phyloP scores from a whole-genome alignment of 495 filamentous ascomycete species.

The Penicillium egyptiacum region DNA sequence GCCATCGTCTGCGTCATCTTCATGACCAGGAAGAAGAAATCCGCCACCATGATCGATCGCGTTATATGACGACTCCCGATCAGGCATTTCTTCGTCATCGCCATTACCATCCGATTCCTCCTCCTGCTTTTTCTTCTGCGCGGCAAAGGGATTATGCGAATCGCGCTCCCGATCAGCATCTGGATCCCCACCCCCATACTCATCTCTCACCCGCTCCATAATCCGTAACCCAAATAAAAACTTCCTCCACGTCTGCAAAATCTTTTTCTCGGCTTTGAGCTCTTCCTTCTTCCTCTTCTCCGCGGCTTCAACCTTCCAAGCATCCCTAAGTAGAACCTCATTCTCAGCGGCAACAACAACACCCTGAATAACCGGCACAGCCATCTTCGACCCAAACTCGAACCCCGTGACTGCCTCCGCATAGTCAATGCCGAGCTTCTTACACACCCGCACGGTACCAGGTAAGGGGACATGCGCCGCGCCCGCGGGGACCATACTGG shows the following conservation, averaged over 20 bases:
- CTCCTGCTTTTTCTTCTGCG: slow-evolving; percentile 14
- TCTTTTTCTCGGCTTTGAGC: slow-evolving; percentile 73
- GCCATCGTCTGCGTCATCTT: slow-evolving; percentile 30
- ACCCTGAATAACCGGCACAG: slow-evolving; percentile 86
- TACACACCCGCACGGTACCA: slow-evolving; percentile 76
- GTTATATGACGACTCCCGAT: slow-evolving; percentile 18
- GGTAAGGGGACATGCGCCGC: slow-evolving; percentile 80
- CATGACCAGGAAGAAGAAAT: slow-evolving; percentile 33
- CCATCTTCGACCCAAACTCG: slow-evolving; percentile 91
- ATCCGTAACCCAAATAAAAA: slow-evolving; percentile 84
- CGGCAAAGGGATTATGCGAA: slow-evolving; percentile 41
- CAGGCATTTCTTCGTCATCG: slow-evolving; percentile 13
- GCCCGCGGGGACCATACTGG: slow-evolving; percentile 84
- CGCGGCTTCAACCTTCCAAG: slow-evolving; percentile 77
- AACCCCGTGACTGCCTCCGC: slow-evolving; percentile 96
- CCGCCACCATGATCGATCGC: slow-evolving; percentile 37
- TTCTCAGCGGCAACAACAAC: slow-evolving; percentile 85
- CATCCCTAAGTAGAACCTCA: slow-evolving; percentile 70
- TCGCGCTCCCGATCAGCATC: slow-evolving; percentile 35
- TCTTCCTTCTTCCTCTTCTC: slow-evolving; percentile 78
- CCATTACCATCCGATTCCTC: slow-evolving; percentile 10
- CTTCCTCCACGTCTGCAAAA: slow-evolving; percentile 79
- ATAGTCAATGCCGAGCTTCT: slow-evolving; percentile 79
- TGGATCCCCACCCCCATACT: slow-evolving; percentile 66
- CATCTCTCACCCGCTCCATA: slow-evolving; percentile 70